Evolutionary conservation across 1,139 yeast species (phyloP).

Genomic region (Citeromyces hawaiiensis): DNA sequence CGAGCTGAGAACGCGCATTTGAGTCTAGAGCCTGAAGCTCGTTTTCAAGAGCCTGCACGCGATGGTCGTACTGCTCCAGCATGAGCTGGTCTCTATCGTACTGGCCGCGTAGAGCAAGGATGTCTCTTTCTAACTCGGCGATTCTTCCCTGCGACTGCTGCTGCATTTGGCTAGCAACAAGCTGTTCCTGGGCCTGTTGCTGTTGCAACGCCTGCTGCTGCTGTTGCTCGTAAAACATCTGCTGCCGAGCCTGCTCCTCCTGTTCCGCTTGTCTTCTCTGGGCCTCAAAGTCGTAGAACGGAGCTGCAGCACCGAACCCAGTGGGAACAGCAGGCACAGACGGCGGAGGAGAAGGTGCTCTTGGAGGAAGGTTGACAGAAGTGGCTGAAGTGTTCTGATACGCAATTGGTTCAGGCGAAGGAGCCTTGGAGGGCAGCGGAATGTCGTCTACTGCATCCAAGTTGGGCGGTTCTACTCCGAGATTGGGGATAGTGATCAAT

Average conservation of each 20-base stretch:
- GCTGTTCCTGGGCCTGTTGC: constrained; percentile 63
- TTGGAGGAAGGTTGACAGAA: constrained; percentile 29
- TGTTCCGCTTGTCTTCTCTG: constrained; percentile 25
- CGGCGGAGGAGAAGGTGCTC: constrained; percentile 14
- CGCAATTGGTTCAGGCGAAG: constrained; percentile 17
- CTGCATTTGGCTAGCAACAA: constrained; percentile 56
- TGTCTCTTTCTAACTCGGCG: constrained; percentile 72
- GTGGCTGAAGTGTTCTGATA: constrained; percentile 7
- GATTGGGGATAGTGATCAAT: constrained; percentile 74
- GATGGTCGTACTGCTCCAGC: constrained; percentile 76
- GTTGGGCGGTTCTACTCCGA: constrained; percentile 59
- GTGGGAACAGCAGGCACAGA: constrained; percentile 24
- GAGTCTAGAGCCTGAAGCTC: constrained; percentile 53
- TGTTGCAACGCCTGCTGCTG: constrained; percentile 55
- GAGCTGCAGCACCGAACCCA: constrained; percentile 15
- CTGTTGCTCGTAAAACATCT: constrained; percentile 25
- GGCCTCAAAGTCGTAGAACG: constrained; percentile 21
- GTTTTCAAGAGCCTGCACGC: constrained; percentile 72
- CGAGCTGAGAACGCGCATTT: constrained; percentile 63
- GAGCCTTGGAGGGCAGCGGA: neutral
- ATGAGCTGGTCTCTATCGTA: constrained; percentile 79
- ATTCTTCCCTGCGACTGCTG: constrained; percentile 70
- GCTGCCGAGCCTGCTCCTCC: constrained; percentile 35
- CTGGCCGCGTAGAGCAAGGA: constrained; percentile 64
- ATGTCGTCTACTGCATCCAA: constrained; percentile 26